Evolutionary conservation across 1,284 basidiomycete species (phyloP), one percentile per base, ranked within the genome.

Genomic region (Trichosporon ovoides): DNA sequence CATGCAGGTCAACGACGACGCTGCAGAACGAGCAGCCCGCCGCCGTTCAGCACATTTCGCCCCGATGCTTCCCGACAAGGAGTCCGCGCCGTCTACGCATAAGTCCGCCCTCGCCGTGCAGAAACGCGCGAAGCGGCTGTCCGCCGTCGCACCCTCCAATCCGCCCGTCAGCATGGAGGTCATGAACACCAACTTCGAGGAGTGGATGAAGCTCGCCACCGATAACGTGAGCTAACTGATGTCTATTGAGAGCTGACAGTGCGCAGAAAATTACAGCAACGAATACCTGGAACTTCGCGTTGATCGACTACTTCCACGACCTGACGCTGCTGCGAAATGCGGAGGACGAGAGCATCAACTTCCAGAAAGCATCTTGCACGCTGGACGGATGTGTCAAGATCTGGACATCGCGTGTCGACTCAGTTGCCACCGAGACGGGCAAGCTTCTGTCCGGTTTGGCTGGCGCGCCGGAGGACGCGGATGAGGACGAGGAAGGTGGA

Each of bases 191-290:
- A 94, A 93, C 68, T 94, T 88, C 72, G 95, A 98, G 74, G 93
- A 98, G 74, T 98, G 96, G 95, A 98, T 99, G 95, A 98, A 98
- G 81, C 88, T 98, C 85, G 94, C 94, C 1, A 98, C 95, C 6
- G 96, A 98, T 74, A 98, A 98, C 77, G 94, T 96, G 71, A 67
- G 4, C 2, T 4, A 31, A n/a, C n/a, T 4, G 5, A 31, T n/a
- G 5, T 31, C 5, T 31, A 7, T 3, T 0, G 3, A 36, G 34
- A 5, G 31, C 31, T 52, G 38, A 50, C 38, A 37, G n/a, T n/a
- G 20, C 36, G 35, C 71, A 97, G 94, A 99, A 98, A 95, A 98
- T 99, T 80, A 99, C 95, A 65, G 87, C 91, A 1, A 86, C 87
- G 46, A 99, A 99, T 74, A 95, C 95, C 22, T 99, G 96, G 96